Base-by-base conservation (phyloP, 805 yeast species). In the Pichia insulana region DNA sequence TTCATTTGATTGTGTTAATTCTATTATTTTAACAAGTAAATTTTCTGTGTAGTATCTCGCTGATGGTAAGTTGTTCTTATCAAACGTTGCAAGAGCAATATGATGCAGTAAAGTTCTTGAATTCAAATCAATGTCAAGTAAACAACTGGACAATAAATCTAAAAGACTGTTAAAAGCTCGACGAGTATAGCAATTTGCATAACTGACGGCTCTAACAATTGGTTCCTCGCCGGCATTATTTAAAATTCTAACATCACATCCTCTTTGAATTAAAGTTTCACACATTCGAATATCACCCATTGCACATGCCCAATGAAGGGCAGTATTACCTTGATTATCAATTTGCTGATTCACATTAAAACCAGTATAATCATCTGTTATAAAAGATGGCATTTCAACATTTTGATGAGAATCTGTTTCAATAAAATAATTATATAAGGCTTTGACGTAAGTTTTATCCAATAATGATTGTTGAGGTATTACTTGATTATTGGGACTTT, bases 231-330 rank as follows among this genome's bases (percentile, higher is more conserved):
- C 96, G 36, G 73, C 71, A 46, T 78, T 71, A 53, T 83, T 83
- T 13, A 73, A 62, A 3, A 70, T 69, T 36, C 70, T 62, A 43
- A 76, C 73, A 62, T 80, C 74, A 2, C 95, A 92, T 4, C 96
- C 95, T 32, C 81, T 76, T 25, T 78, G 69, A 26, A 86, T 63
- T 34, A 92, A 69, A 12, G 88, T 73, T 50, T 83, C 92, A 43
- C 86, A 79, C 63, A 89, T 78, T 37, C 73, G 74, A 28, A 82
- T 63, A 57, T 81, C 85, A 3, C 97, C 98, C 75, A 92, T 87
- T 1, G 97, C 83, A 46, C 97, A 87, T 0, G 97, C 95, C 97
- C 97, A 92, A 62, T 92, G 98, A 51, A 92, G 78, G 2, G 95
- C 83, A 0, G 96, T 84, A 57, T 92, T 94, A 1, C 96, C 94